phyloP scores from a whole-genome alignment of 2,329 filamentous ascomycete species.

The Leptographium wingfieldii region DNA sequence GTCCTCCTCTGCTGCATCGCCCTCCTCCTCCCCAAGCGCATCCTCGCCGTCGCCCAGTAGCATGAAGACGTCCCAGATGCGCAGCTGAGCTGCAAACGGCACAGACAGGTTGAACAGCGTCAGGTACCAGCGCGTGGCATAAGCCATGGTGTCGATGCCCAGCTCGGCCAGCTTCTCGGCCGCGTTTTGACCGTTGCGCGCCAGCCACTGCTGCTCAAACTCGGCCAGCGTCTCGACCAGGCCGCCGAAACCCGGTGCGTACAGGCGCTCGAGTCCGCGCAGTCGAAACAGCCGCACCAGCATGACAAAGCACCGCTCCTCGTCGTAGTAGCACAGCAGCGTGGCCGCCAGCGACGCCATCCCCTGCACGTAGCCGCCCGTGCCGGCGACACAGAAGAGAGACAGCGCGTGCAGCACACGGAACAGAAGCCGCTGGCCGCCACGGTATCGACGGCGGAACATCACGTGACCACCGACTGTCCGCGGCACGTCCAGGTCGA shows the following conservation, averaged over 20 bases:
- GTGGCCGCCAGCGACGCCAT: conserved; percentile 94
- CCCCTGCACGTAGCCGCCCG: conserved; percentile 77
- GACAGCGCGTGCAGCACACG: conserved; percentile 85
- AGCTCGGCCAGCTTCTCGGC: conserved; percentile 66
- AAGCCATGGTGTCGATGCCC: conserved; percentile 76
- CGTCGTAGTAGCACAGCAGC: conserved; percentile 90
- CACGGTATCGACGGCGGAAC: conserved; percentile 85
- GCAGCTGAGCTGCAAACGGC: conserved; percentile 83
- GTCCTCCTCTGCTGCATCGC: not conserved
- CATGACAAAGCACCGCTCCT: conserved; percentile 92
- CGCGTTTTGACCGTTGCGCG: conserved; percentile 52
- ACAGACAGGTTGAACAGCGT: conserved; percentile 96
- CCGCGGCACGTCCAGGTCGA: conserved; percentile 89
- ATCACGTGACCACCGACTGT: conserved; percentile 95
- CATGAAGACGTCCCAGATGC: conserved; percentile 97
- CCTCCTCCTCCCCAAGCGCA: not conserved
- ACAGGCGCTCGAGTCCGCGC: conserved; percentile 73
- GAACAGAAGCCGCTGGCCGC: conserved; percentile 84
- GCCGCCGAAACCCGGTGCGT: conserved; percentile 71
- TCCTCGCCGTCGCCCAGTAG: conserved; percentile 56
- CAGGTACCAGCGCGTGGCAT: conserved; percentile 93
- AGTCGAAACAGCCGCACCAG: conserved; percentile 87
- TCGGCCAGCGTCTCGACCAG: conserved; percentile 76
- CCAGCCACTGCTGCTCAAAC: conserved; percentile 76
- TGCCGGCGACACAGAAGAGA: conserved; percentile 73